Percentiles rank a stretch among this genome's conserved stretches.
These are phyloP conservation scores for Ceratobasidium sp. DNA, from an alignment of 1,284 basidiomycete genomes.

Conservation along the genomic window DNA sequence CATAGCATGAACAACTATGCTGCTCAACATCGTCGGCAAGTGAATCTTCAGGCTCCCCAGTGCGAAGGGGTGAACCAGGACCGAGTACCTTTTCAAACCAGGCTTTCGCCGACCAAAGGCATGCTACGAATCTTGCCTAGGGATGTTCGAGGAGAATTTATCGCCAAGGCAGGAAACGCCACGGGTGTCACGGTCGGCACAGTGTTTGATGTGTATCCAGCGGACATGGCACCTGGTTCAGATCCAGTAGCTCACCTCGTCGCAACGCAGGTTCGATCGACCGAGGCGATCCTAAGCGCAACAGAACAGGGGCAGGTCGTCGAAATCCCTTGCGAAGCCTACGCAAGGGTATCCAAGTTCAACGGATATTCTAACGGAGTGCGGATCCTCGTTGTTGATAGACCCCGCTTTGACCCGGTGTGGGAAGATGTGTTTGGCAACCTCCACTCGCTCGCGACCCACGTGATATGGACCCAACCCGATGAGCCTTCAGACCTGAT, in stretches of 20 bases:
- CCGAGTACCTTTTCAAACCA: slow-evolving; percentile 7
- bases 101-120: slow-evolving; percentile 21
- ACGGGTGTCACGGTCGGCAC: slow-evolving; percentile 5
- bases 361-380: not conserved
- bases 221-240: not conserved
- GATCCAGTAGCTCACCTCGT: not conserved
- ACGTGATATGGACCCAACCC: slow-evolving; percentile 13
- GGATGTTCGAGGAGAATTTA: not conserved
- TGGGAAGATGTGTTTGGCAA: slow-evolving; percentile 10
- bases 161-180: slow-evolving; percentile 10
- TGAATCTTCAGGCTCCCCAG: slow-evolving; percentile 19
- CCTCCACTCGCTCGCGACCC: not conserved
- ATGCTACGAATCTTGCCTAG: not conserved
- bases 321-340: slow-evolving; percentile 11
- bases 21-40: not conserved
- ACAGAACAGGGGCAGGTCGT: not conserved
- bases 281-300: not conserved
- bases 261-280: not conserved
- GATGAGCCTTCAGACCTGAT: slow-evolving; percentile 15
- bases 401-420: too few species aligned
- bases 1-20: too few species aligned
- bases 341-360: slow-evolving; percentile 15
- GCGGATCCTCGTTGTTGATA: slow-evolving; percentile 1
- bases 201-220: slow-evolving; percentile 7
- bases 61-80: slow-evolving; percentile 35